These are phyloP conservation scores for Rutstroemia sydowiana DNA, from an alignment of 2,329 filamentous ascomycete genomes.

Conservation along the genomic window DNA sequence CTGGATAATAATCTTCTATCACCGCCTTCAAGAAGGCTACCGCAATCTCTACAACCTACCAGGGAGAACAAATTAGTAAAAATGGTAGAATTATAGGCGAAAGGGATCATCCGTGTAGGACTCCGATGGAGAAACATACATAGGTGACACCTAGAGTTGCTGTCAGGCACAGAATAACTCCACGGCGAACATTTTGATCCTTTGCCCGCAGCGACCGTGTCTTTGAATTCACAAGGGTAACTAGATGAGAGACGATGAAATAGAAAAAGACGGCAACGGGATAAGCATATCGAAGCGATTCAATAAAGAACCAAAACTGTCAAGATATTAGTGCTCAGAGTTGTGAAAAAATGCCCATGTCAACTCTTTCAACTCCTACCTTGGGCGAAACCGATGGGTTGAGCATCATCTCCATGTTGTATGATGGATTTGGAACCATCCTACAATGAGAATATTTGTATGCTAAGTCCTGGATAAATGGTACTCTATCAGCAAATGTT, in stretches of 20 bases:
- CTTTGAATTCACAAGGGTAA: conserved; percentile 48
- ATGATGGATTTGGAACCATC: not conserved
- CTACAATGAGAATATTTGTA: not conserved
- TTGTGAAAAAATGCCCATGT: not conserved
- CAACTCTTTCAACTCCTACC: not conserved
- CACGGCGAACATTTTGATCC: conserved; percentile 35
- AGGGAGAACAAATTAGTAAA: conserved; percentile 28
- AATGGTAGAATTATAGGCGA: not conserved
- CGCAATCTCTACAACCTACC: conserved; percentile 28
- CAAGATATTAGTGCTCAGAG: not conserved
- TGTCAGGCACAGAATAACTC: conserved; percentile 36
- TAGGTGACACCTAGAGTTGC: conserved; percentile 33
- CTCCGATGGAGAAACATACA: conserved; percentile 35
- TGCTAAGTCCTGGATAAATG: not conserved
- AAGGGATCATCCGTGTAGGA: conserved; percentile 31
- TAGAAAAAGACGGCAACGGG: conserved; percentile 50
- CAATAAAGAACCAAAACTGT: conserved; percentile 19
- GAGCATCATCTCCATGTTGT: not conserved
- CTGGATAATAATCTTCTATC: conserved; percentile 19
- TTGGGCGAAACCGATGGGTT: not conserved
- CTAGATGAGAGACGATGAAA: conserved; percentile 44
- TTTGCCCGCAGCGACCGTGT: conserved; percentile 34
- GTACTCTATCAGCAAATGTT: not conserved
- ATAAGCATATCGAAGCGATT: conserved; percentile 48
- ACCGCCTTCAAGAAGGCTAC: conserved; percentile 21